Evolutionary conservation across 169 alveolate genomes (phyloP), one percentile per base, ranked within the genome.

Genomic region (Amoebophrya sp.): DNA sequence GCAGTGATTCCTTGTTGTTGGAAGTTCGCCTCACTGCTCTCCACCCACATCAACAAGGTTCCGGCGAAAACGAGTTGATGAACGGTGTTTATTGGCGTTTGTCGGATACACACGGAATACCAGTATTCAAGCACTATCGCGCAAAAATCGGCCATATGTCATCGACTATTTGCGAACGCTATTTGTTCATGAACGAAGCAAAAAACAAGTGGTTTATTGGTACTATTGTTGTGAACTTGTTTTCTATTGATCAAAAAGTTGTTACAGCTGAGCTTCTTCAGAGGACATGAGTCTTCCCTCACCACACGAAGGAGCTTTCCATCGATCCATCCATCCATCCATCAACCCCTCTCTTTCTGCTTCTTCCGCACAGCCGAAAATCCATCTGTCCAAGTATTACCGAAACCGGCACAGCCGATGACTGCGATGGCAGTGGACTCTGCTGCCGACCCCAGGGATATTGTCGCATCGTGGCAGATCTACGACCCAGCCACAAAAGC

Each of bases 21-120:
- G n/a, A n/a, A n/a, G n/a, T n/a, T n/a, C n/a, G n/a, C n/a, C n/a
- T n/a, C n/a, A n/a, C n/a, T n/a, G n/a, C n/a, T n/a, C n/a, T n/a
- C n/a, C n/a, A n/a, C n/a, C n/a, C n/a, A n/a, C n/a, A n/a, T n/a
- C n/a, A n/a, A n/a, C n/a, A n/a, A n/a, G n/a, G n/a, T n/a, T 65
- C 83, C 36, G 83, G 83, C 39, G 83, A 65, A 36, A 65, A 65
- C 83, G 83, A 65, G 33, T 0, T 65, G 83, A 65, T 65, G 83
- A 65, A 65, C 26, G 83, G 83, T 26, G 83, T 26, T 1, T 65
- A 65, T 26, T 65, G 83, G 83, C 83, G 83, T 0, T 36, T 65
- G 33, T 12, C 36, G 3, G 83, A 65, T 1, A 65, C 83, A 1
- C n/a, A 26, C 83, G 83, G 83, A 29, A 36, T 65, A 0, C 83